Conservation (phyloP, 371 early-diverging fungal genomes). For the Rhizopus delemar region DNA sequence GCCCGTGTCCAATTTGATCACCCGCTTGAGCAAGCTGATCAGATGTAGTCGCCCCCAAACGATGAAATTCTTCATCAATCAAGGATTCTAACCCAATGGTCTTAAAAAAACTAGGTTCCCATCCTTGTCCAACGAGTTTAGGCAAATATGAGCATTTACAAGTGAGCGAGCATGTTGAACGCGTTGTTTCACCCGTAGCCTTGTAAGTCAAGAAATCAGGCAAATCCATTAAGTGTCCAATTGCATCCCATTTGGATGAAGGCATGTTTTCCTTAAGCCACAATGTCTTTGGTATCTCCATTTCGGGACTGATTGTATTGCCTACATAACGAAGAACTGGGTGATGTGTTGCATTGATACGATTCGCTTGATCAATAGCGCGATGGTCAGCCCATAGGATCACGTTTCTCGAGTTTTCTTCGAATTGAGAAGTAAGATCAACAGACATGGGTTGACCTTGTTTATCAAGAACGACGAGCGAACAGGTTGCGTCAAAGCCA, state of each 20-base stretch:
- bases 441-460: constrained; percentile 56
- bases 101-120: constrained; percentile 61
- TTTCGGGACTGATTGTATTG: constrained; percentile 68
- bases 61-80: constrained; percentile 45
- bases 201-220: constrained; percentile 73
- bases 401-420: constrained; percentile 54
- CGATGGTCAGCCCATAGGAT: constrained; percentile 83
- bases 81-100: constrained; percentile 59
- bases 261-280: constrained; percentile 70
- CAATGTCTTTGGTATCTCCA: constrained; percentile 75
- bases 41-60: constrained; percentile 52
- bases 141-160: constrained; percentile 75
- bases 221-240: constrained; percentile 69
- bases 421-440: constrained; percentile 39
- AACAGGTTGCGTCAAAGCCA: constrained; percentile 82
- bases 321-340: constrained; percentile 65
- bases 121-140: constrained; percentile 46
- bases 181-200: constrained; percentile 58
- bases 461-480: constrained; percentile 62
- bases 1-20: constrained; percentile 54
- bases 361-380: constrained; percentile 63
- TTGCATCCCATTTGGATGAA: constrained; percentile 43
- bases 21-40: constrained; percentile 55
- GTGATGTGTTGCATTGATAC: constrained; percentile 64
- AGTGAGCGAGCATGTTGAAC: constrained; percentile 66